A percentile compares a stretch with the other conserved stretches of the same genome.
These are phyloP conservation scores for Fusarium citri DNA, from an alignment of 2,329 filamentous ascomycete species.

Conservation along the genomic window DNA sequence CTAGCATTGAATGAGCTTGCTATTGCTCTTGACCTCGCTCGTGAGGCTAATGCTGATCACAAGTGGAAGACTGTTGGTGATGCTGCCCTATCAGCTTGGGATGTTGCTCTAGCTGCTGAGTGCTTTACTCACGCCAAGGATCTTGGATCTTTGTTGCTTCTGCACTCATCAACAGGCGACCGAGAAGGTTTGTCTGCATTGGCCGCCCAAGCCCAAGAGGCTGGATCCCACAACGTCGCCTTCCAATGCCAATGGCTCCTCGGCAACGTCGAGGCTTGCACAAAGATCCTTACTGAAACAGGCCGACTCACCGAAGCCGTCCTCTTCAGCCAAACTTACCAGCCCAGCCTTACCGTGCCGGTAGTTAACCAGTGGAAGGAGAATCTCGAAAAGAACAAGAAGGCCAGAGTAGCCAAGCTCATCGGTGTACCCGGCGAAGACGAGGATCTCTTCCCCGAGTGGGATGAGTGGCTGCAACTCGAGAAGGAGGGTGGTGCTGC, in stretches of 20 bases:
- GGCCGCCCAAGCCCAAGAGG: slow-evolving; percentile 78
- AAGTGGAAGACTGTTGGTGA: slow-evolving; percentile 99
- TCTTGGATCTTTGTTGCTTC: slow-evolving; percentile 85
- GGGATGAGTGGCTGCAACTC: slow-evolving; percentile 88
- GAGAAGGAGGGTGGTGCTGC: slow-evolving; percentile 75
- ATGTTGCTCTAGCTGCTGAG: slow-evolving; percentile 87
- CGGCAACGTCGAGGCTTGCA: slow-evolving; percentile 83
- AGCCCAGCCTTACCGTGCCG: slow-evolving; percentile 77
- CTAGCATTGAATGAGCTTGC: slow-evolving; percentile 85
- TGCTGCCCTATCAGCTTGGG: slow-evolving; percentile 86
- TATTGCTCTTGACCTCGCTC: slow-evolving; percentile 86
- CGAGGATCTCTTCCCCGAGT: slow-evolving; percentile 93
- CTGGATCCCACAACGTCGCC: slow-evolving; percentile 89
- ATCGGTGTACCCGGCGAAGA: slow-evolving; percentile 86
- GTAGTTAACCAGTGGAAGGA: slow-evolving; percentile 85
- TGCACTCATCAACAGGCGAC: slow-evolving; percentile 89
- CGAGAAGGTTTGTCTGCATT: slow-evolving; percentile 78
- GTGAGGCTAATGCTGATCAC: slow-evolving; percentile 87
- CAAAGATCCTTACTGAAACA: slow-evolving; percentile 82
- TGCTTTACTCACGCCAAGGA: slow-evolving; percentile 94
- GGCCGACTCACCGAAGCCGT: slow-evolving; percentile 86
- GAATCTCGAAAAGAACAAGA: slow-evolving; percentile 83
- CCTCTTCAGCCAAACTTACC: slow-evolving; percentile 94
- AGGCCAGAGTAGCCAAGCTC: slow-evolving; percentile 84
- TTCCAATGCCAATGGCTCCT: slow-evolving; percentile 92